Percentiles rank a stretch among this genome's conserved stretches.
These are phyloP conservation scores for Sisymbrium irio DNA, from an alignment of 345 rosid species.

Conservation along the genomic window DNA sequence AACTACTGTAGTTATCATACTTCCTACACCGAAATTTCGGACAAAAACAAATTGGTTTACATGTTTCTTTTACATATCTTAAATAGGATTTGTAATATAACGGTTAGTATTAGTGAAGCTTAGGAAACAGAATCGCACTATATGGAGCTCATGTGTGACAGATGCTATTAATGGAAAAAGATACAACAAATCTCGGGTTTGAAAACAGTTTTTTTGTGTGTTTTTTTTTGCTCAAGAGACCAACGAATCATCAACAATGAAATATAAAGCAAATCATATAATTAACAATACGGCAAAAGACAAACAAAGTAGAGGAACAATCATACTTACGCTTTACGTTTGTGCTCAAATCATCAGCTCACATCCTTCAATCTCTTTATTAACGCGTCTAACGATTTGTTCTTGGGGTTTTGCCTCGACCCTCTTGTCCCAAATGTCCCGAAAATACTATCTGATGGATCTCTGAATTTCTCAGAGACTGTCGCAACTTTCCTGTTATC, in stretches of 20 bases:
- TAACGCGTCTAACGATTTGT: conserved; percentile 85
- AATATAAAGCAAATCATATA: conserved; percentile 39
- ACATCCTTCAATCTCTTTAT: conserved; percentile 89
- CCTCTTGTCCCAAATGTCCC: conserved; percentile 93
- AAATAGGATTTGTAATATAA: too few species aligned
- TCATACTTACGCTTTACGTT: conserved; percentile 31
- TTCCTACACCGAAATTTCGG: background rate
- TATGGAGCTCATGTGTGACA: conserved; percentile 5
- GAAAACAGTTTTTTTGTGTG: conserved; percentile 9
- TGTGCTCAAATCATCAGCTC: conserved; percentile 41
- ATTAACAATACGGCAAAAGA: conserved; percentile 31
- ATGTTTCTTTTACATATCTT: background rate
- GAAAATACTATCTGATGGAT: conserved; percentile 83
- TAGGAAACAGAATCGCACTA: background rate
- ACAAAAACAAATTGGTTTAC: background rate
- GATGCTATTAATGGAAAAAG: background rate
- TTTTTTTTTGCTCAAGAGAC: conserved; percentile 1
- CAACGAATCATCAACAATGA: conserved; percentile 36
- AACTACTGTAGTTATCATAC: too few species aligned
- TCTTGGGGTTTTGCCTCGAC: conserved; percentile 79
- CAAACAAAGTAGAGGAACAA: conserved; percentile 19
- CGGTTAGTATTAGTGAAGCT: too few species aligned
- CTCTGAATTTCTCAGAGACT: conserved; percentile 84
- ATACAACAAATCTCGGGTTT: conserved; percentile 23
- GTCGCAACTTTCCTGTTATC: conserved; percentile 78